phyloP scores from a whole-genome alignment of 2,329 filamentous ascomycete species.

The Sclerotinia minor region DNA sequence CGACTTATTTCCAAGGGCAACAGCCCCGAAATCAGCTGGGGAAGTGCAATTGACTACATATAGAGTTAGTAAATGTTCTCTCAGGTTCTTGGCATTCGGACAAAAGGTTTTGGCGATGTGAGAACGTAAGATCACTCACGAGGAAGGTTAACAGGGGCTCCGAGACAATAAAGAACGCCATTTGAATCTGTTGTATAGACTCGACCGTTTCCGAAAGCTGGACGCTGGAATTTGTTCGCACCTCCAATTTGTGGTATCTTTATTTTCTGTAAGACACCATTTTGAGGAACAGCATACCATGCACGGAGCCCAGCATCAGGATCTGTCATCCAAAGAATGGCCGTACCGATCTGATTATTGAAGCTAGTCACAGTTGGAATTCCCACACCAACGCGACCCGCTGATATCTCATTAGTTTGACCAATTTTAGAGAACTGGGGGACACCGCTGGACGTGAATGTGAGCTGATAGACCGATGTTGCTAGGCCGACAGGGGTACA shows the following conservation, averaged over 20 bases:
- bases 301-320: conserved; percentile 44
- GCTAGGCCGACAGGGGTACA: conserved; percentile 42
- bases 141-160: conserved; percentile 44
- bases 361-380: conserved; percentile 44
- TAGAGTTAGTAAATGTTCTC: neutral
- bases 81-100: too few species aligned
- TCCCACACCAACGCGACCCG: conserved; percentile 42
- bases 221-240: conserved; percentile 44
- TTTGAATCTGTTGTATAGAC: conserved; percentile 41
- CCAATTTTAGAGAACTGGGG: conserved; percentile 42
- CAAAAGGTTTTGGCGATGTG: neutral
- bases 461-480: conserved; percentile 43
- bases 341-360: conserved; percentile 42
- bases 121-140: neutral
- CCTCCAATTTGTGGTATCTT: conserved; percentile 42
- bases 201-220: conserved; percentile 44
- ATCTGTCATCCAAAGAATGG: conserved; percentile 45
- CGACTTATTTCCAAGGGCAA: conserved; percentile 38
- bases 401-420: conserved; percentile 38
- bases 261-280: conserved; percentile 41
- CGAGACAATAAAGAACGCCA: conserved; percentile 38
- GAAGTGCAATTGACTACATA: conserved; percentile 41
- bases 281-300: conserved; percentile 44
- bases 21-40: conserved; percentile 42
- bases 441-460: conserved; percentile 38